Evolutionary conservation across 139 green algal genomes (phyloP), one percentile per base, ranked within the genome.

Genomic region (Coelastrella sp.): DNA sequence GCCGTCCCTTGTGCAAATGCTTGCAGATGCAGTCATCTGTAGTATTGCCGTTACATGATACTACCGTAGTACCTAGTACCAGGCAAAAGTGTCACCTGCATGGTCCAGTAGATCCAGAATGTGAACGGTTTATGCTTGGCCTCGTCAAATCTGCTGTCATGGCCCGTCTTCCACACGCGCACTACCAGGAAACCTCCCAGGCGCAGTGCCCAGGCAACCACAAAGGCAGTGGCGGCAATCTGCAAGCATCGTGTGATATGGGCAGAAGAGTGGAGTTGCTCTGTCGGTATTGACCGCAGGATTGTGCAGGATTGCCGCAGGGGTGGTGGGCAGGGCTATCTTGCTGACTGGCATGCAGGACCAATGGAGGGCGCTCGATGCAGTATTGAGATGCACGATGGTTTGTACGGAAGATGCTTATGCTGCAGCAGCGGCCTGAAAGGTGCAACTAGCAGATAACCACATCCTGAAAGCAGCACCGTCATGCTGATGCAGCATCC

Each of bases 71-170:
- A 67, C 2, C 1, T 8, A 57, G 11, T 9, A 57, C 11, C 0
- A 57, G 1, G 45, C 45, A 57, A 9, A 57, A 57, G 45, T 57
- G 17, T 27, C 63, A 92, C 91, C 91, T 96, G 92, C 85, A 95
- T 91, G 34, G 90, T 90, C 94, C 94, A 97, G 74, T 88, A 92
- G 2, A 95, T 83, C 43, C 91, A 84, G 72, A 94, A 91, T 38
- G 43, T 85, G 80, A 76, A 45, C 19, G 96, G 92, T 23, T 95
- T 85, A 21, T 94, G 51, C 89, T 94, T 93, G 27, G 92, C 88
- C 45, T 92, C 88, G 17, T 98, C 93, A 78, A 98, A 98, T 4
- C 95, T 66, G 43, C 81, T 90, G 91, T 98, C 95, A n/a, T 87
- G 86, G 17, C 93, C 94, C 21, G 86, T 91, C 59, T 93, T 90